Base-by-base conservation (phyloP, 1,284 basidiomycete genomes). In the Cryptococcus sp. region DNA sequence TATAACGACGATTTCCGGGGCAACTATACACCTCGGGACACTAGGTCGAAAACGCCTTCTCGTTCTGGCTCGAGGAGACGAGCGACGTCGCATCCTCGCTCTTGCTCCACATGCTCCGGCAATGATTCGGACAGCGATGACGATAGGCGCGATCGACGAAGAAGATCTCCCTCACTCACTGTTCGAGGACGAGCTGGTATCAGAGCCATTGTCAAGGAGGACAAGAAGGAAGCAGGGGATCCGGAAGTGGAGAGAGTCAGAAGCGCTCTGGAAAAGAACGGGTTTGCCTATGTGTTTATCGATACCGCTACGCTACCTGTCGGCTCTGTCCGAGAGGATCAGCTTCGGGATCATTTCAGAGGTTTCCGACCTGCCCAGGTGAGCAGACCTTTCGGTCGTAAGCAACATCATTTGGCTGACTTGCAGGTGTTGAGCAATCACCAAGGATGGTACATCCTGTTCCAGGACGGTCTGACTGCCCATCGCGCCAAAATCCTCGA, bases 361-460 rank as follows among this genome's bases (percentile, higher is more conserved):
- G 52, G 57, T 19, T 72, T 68, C 56, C 68, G 66, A 49, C 69
- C 69, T n/a, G 38, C 57, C 22, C 42, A 61, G 43, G 63, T 62
- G 46, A 53, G 62, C n/a, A n/a, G n/a, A n/a, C n/a, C n/a, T n/a
- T n/a, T 53, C 19, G 9, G n/a, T 9, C 36, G 19, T 22, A 34
- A 11, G 26, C 28, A 9, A 36, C 22, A 11, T 33, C 21, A 33
- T 37, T 6, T 14, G n/a, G 21, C 44, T 53, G 35, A 56, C 18
- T n/a, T 32, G n/a, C 32, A 63, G 53, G 59, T 71, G 4, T 46
- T 68, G 18, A 48, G 50, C 50, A 62, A 53, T 31, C 50, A 54
- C 25, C 44, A 44, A n/a, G 72, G 70, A 11, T 72, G 69, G 66
- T 69, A 70, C 44, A 55, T 72, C 19, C 59, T 72, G 28, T 72